Base-by-base conservation (phyloP, 2,329 filamentous ascomycete species). In the Aspergillus hortae region DNA sequence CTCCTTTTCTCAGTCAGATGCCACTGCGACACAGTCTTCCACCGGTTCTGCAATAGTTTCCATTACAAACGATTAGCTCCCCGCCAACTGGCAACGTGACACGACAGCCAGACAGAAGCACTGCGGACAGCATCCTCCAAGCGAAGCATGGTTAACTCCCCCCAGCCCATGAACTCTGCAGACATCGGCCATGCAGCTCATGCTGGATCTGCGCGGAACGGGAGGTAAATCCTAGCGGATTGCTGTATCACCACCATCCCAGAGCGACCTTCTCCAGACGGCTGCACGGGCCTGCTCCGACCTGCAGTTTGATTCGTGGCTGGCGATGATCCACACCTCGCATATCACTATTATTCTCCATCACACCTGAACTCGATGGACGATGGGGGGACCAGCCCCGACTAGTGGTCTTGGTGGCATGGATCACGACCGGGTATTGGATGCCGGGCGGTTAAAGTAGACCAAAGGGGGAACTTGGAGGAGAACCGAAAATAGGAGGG, bases 391-490 rank as follows among this genome's bases (percentile, higher is more conserved):
- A 44, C 45, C 45, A 48, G 46, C n/a, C 33, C 44, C 27, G 15
- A 48, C 44, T 52, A 54, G 49, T 45, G 41, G 41, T 50, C 44
- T 51, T 50, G 47, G 52, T 15, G 21, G 47, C 40, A 48, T 41
- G 35, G 21, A 30, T 41, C 19, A 7, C 7, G 9, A 12, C 44
- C 19, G 17, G 32, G 25, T 25, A 14, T 25, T 21, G 46, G 35
- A 40, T 41, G 33, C 6, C 46, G 33, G 35, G 46, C 46, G 46
- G 46, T 27, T 40, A 38, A 38, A 48, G 35, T 48, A 23, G 21
- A 30, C 46, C 19, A 33, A 21, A 7, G 12, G n/a, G 12, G 6
- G 11, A 32, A 33, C n/a, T n/a, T 41, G 35, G 10, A 32, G 6
- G 30, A 25, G n/a, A 38, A 36, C 23, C 23, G 23, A 23, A 23